Percentiles rank a stretch among this genome's conserved stretches.
Conservation (phyloP, 1,284 basidiomycete species). For the Rhodotorula sp. region DNA sequence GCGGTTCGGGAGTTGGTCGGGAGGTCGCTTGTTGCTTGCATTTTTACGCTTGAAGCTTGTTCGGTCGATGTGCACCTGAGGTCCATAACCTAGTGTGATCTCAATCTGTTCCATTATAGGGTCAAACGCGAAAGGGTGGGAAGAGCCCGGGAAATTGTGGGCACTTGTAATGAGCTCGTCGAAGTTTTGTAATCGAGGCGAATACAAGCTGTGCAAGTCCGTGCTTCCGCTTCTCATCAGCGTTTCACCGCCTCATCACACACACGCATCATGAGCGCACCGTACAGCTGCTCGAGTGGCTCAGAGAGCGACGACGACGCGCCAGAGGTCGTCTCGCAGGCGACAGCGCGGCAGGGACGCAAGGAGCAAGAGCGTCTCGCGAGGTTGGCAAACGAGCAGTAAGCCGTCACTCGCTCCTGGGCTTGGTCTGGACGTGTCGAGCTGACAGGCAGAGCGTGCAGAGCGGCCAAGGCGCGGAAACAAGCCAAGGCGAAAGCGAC, state of each 20-base stretch:
- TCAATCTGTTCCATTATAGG: no score
- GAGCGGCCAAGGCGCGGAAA: slow-evolving; percentile 7
- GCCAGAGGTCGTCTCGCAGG: slow-evolving; percentile 35
- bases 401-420: not conserved
- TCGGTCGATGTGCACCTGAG: no score
- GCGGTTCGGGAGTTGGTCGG: no score
- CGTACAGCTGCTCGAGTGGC: slow-evolving; percentile 14
- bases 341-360: slow-evolving; percentile 19
- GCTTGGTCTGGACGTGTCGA: not conserved
- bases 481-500: slow-evolving; percentile 16
- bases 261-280: slow-evolving; percentile 9
- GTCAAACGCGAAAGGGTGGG: no score
- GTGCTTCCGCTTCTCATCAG: not conserved
- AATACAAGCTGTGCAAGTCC: not conserved
- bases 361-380: slow-evolving; percentile 13
- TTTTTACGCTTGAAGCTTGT: no score
- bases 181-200: no score
- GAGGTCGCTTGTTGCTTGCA: no score
- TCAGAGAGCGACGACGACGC: slow-evolving; percentile 28
- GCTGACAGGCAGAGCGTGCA: slow-evolving; percentile 4
- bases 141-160: no score
- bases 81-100: no score
- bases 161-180: no score
- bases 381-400: slow-evolving; percentile 17
- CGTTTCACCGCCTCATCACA: not conserved